Evolutionary conservation across 169 alveolate genomes (phyloP), one percentile per base, ranked within the genome.

Genomic region (Plasmodium gaboni): DNA sequence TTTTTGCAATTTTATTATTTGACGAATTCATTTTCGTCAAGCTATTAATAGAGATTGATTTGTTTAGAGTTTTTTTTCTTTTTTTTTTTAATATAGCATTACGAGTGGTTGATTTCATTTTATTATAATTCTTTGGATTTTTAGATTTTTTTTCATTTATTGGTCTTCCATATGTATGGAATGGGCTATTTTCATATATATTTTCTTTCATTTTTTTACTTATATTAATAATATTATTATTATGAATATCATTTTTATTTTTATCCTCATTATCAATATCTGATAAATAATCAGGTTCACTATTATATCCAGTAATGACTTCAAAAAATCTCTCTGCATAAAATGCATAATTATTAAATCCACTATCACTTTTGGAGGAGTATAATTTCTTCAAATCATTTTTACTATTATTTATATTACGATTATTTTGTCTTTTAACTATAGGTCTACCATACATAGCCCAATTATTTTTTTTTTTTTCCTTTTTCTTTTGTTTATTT

Each of bases 391-490:
- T 80, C 50, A 80, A 70, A 46, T 67, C 57, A n/a, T 22, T 57
- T 15, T 80, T 53, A 28, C 3, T 28, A 28, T 28, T 28, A 28
- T 28, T 28, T 28, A 28, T 28, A 28, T 28, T 28, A 28, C 38
- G 38, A 28, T 53, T 67, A 67, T 74, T 67, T 80, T 80, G 83
- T 61, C 72, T 80, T 55, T 80, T 70, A 26, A 80, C 90, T 28
- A 63, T 32, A 24, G 90, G 90, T 60, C 90, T 80, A 67, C 90
- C 90, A 80, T 80, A 80, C 38, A 68, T 10, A 2, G 90, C 76
- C 90, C 90, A 80, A 48, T 68, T 80, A 32, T 80, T 80, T 80
- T 80, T 80, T 80, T 80, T 80, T 64, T 65, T 76, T 32, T 76
- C 74, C 24, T 76, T 76, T 32, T 64, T 64, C 24, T 76, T 64